Base-by-base conservation (phyloP, 176 grass and related monocot genomes). In the Elaeis guineensis region DNA sequence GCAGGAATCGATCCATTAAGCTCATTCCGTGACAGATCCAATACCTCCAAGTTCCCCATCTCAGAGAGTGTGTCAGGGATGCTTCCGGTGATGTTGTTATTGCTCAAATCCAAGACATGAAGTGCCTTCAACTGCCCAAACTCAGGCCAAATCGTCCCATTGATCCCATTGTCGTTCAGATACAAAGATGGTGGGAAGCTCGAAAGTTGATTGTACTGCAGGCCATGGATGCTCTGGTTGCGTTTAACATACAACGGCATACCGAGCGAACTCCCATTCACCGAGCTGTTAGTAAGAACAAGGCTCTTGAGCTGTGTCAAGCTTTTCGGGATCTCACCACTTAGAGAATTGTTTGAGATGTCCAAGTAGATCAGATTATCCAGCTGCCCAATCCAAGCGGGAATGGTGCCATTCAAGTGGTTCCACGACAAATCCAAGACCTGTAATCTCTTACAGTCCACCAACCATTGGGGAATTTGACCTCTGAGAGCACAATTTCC, bases 401-500 rank as follows among this genome's bases (percentile, higher is more conserved):
- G 92, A 52, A 96, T 67, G 62, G 28, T 19, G 50, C 87, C 87
- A 19, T 56, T 83, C 77, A 96, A 75, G 14, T 65, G 64, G 70
- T 96, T 96, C 92, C 92, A 96, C 9, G 92, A 96, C 78, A 96
- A 72, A 88, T 96, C 92, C 52, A 96, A 75, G 54, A 96, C 92
- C 61, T 96, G 82, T 63, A 96, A 17, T 69, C 77, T 96, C 75
- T 72, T 75, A 72, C 86, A 96, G 0, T n/a, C 70, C 51, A 69
- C 5, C n/a, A 96, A 51, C 69, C 86, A 96, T 17, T 59, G 58
- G 0, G 87, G 86, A 72, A 96, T 25, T 63, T 51, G 71, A 56
- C 92, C 92, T 25, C 52, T 88, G 51, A 96, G 81, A 23, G 71
- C 83, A 60, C 86, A 96, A 44, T 90, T 82, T 17, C 91, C 91